A percentile compares a stretch with the other conserved stretches of the same genome.
Evolutionary conservation across 192 early-diverging fungal genomes (phyloP).

Genomic region (Oehlia diaphana): DNA sequence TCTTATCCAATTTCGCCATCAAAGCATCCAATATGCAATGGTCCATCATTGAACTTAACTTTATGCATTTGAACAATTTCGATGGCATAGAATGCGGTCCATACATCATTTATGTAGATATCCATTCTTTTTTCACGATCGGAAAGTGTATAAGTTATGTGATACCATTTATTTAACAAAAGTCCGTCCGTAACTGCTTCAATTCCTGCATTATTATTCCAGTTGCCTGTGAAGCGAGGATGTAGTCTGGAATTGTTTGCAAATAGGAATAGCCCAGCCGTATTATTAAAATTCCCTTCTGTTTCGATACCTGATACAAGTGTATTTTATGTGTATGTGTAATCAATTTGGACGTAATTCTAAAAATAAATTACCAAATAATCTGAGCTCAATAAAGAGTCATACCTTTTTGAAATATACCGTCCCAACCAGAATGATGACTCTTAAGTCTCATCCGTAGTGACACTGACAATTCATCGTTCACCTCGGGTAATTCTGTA

Average conservation of each 20-base stretch:
- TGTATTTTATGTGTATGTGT: background rate
- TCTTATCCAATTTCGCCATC: no score
- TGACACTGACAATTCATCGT: slow-evolving; percentile 15
- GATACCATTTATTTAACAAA: slow-evolving; percentile 14
- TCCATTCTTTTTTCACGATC: slow-evolving; percentile 14
- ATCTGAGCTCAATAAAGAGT: background rate
- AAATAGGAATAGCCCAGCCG: background rate
- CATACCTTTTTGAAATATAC: slow-evolving; percentile 25
- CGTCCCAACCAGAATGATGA: background rate
- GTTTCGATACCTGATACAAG: background rate
- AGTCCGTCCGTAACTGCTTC: background rate
- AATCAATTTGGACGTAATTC: background rate
- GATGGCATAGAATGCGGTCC: background rate
- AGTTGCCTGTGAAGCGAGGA: no score
- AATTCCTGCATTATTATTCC: no score
- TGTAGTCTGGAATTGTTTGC: no score
- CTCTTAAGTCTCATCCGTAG: background rate
- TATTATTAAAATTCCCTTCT: background rate
- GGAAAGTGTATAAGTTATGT: slow-evolving; percentile 22
- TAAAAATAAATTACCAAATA: no score
- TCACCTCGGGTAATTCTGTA: background rate
- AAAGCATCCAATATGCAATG: slow-evolving; percentile 10
- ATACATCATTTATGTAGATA: slow-evolving; percentile 13
- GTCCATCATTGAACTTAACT: slow-evolving; percentile 21
- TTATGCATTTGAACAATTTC: background rate